Conservation (phyloP, 306 rosid species). For the Malus orientalis region DNA sequence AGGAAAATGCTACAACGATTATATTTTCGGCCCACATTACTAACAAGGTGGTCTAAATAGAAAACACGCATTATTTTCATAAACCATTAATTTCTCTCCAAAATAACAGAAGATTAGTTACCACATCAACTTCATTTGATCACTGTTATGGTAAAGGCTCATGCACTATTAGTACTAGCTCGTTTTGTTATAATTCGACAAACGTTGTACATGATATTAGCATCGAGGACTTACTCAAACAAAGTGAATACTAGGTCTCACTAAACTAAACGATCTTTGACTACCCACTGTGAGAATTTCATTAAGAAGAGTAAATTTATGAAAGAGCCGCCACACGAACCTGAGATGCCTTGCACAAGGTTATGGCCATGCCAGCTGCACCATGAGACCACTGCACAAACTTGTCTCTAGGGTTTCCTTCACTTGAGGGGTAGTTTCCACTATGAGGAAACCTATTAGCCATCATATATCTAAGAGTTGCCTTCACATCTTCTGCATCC, state of each 20-base stretch:
- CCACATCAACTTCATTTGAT: background rate
- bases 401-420: conserved; percentile 78
- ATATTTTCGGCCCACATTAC: no score
- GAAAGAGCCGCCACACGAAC: conserved; percentile 24
- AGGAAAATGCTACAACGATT: no score
- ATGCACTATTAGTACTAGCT: background rate
- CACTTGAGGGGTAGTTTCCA: conserved; percentile 91
- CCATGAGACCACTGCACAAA: conserved; percentile 92
- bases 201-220: background rate
- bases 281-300: background rate
- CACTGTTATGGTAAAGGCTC: background rate
- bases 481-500: conserved; percentile 72
- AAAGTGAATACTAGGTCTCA: background rate
- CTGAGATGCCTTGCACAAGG: conserved; percentile 83
- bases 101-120: background rate
- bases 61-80: background rate
- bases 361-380: conserved; percentile 76
- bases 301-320: background rate
- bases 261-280: background rate
- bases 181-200: background rate
- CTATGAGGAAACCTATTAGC: conserved; percentile 73
- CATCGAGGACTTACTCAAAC: background rate
- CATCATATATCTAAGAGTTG: conserved; percentile 65
- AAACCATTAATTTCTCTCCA: no score
- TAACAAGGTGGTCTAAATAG: background rate